These are phyloP conservation scores for Musa acuminata DNA, from an alignment of 176 grass and related monocot genomes.

Conservation along the genomic window DNA sequence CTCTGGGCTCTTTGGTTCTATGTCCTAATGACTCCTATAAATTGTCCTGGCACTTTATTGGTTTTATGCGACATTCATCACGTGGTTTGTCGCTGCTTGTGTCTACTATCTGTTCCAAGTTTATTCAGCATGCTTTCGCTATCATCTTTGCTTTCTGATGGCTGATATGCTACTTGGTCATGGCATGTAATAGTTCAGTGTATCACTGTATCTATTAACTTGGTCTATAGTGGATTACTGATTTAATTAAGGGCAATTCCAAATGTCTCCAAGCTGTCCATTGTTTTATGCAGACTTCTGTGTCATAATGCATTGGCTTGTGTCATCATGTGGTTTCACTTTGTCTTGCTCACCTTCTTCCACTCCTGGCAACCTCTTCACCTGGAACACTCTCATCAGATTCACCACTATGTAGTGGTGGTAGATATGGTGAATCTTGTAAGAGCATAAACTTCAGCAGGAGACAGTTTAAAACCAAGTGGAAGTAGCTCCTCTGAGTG, in stretches of 20 bases:
- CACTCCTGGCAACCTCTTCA: conserved; percentile 5
- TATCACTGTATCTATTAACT: neutral
- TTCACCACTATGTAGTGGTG: conserved; percentile 27
- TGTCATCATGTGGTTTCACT: neutral
- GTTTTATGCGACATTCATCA: conserved; percentile 14
- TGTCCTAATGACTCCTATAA: no score
- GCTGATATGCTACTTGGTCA: neutral
- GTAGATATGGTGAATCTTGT: conserved; percentile 21
- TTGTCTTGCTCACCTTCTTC: conserved; percentile 7
- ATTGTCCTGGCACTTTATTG: no score
- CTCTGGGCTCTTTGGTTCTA: conserved; percentile 30
- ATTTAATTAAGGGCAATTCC: no score
- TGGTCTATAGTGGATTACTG: neutral
- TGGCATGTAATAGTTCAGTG: no score
- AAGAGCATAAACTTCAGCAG: conserved; percentile 32
- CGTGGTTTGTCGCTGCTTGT: conserved; percentile 8
- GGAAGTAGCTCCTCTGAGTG: conserved; percentile 26
- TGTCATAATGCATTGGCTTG: neutral
- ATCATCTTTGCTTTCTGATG: no score
- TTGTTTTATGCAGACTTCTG: conserved; percentile 59
- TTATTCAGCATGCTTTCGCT: no score
- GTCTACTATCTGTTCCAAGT: no score
- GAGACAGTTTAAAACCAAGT: conserved; percentile 37
- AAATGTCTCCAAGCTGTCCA: conserved; percentile 23
- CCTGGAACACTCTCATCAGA: conserved; percentile 15